Evolutionary conservation across 345 rosid species (phyloP).

Genomic region (Garcia nutans): DNA sequence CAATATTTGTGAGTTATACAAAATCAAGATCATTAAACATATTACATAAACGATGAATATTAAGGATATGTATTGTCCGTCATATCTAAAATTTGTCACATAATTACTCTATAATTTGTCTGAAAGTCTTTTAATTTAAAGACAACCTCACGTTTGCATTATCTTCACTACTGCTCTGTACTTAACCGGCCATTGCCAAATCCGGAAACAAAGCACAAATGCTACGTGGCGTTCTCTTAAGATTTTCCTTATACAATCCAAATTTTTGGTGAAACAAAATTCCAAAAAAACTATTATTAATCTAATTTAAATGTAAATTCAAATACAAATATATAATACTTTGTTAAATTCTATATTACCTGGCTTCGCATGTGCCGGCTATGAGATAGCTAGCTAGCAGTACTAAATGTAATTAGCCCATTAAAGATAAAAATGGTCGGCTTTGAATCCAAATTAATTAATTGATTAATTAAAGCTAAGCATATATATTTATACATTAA

Average conservation of each 20-base stretch:
- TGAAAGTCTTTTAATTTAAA: not conserved
- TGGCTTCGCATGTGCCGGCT: constrained; percentile 24
- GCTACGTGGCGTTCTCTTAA: constrained; percentile 12
- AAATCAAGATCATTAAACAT: too few relatives aligned
- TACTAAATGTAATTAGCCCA: not conserved
- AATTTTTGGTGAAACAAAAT: constrained; percentile 20
- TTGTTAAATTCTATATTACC: not conserved
- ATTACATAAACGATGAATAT: not conserved
- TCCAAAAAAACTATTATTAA: not conserved
- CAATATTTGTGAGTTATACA: too few relatives aligned
- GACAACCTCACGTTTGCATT: constrained; percentile 33
- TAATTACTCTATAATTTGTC: constrained; percentile 14
- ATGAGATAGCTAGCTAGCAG: not conserved
- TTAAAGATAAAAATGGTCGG: constrained; percentile 11
- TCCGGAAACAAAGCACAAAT: too few relatives aligned
- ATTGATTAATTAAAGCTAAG: not conserved
- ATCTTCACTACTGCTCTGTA: constrained; percentile 14
- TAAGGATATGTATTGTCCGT: not conserved
- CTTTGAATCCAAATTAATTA: constrained; percentile 4
- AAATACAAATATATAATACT: not conserved
- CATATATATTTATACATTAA: too few relatives aligned
- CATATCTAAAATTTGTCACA: not conserved
- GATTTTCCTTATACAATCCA: not conserved
- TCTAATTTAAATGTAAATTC: not conserved
- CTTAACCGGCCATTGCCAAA: not conserved